Evolutionary conservation across 345 rosid genomes (phyloP).

Genomic region (Gossypium rotundifolium): DNA sequence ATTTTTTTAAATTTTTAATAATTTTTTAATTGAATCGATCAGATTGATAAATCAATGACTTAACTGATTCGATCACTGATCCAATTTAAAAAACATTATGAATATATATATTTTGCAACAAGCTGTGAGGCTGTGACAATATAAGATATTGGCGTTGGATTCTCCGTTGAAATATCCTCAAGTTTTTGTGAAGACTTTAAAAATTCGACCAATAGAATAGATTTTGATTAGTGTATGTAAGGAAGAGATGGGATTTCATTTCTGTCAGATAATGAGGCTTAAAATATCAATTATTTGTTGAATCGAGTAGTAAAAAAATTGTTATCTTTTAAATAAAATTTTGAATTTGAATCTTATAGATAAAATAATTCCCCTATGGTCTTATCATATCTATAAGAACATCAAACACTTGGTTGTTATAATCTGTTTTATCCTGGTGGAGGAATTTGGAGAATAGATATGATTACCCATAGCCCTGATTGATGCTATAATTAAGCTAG

Average conservation of each 20-base stretch:
- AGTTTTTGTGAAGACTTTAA: too few species aligned
- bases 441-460: background rate
- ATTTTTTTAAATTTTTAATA: too few species aligned
- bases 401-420: background rate
- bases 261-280: background rate
- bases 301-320: too few species aligned
- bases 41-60: too few species aligned
- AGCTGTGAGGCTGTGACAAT: background rate
- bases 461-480: background rate
- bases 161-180: background rate
- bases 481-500: background rate
- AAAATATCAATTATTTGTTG: background rate
- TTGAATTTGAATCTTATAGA: too few species aligned
- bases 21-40: too few species aligned
- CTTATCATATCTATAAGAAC: constrained; percentile 3
- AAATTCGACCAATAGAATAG: too few species aligned
- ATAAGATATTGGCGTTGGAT: background rate
- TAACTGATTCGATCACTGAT: too few species aligned
- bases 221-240: background rate
- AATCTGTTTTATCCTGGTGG: constrained; percentile 3
- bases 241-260: background rate
- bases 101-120: too few species aligned
- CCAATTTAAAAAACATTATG: too few species aligned
- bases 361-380: background rate
- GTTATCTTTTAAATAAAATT: too few species aligned